Evolutionary conservation across 1,139 yeast genomes (phyloP).

Genomic region (Candida sp.): DNA sequence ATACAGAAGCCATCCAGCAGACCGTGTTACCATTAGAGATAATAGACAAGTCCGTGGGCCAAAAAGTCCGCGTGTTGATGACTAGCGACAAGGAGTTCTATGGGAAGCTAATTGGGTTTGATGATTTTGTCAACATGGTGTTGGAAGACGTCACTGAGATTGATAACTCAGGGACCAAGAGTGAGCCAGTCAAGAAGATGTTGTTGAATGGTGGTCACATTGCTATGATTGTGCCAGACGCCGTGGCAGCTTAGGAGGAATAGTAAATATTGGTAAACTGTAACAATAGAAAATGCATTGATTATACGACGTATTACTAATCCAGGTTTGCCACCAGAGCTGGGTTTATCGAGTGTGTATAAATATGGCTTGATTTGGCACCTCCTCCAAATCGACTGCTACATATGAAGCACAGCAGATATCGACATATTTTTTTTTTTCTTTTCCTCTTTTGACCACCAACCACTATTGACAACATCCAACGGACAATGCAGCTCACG

Average conservation of each 20-base stretch:
- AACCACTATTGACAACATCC: not conserved
- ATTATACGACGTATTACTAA: not conserved
- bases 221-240: slow-evolving; percentile 61
- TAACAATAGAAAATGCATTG: slow-evolving; percentile 1
- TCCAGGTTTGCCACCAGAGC: not conserved
- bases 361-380: not conserved
- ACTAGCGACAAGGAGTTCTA: slow-evolving; percentile 77
- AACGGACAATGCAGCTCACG: slow-evolving; percentile 36
- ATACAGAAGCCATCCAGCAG: slow-evolving; percentile 15
- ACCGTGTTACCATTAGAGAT: slow-evolving; percentile 76
- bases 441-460: slow-evolving; percentile 9
- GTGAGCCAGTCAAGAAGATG: slow-evolving; percentile 63
- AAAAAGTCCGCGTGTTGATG: slow-evolving; percentile 77
- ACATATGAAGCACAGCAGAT: not conserved
- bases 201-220: slow-evolving; percentile 88
- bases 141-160: slow-evolving; percentile 79
- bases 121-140: slow-evolving; percentile 94
- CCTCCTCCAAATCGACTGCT: not conserved
- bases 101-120: slow-evolving; percentile 91
- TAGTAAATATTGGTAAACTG: not conserved
- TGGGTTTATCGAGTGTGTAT: not conserved
- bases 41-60: slow-evolving; percentile 87
- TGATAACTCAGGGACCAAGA: slow-evolving; percentile 31
- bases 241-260: not conserved
- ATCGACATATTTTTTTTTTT: not conserved